Evolutionary conservation across 2,329 filamentous ascomycete genomes (phyloP), one percentile per base, ranked within the genome.

Genomic region (Aspergillus hortae): DNA sequence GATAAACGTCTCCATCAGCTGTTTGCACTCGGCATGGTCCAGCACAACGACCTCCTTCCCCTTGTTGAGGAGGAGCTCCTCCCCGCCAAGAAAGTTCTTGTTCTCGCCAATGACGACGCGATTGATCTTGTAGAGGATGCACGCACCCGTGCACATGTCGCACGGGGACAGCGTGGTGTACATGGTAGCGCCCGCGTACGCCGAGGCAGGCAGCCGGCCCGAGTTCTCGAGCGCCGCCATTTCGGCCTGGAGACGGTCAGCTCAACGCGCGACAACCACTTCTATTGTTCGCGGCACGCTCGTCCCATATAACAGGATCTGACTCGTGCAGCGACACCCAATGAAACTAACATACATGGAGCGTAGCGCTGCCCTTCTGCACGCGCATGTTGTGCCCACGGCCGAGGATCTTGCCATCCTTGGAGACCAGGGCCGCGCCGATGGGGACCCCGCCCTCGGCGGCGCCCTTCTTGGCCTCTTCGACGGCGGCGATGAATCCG

Each of bases 101-200:
- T 91, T 90, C 74, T 92, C 88, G 44, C 86, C 88, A 60, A 92
- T 82, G 27, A 92, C 87, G 3, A 91, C 87, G 19, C 88, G 80
- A 44, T 80, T 77, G 52, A 92, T 80, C 62, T 87, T 87, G 76
- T 90, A 92, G 54, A 91, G 77, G 54, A 92, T 74, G 63, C 87
- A 90, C 2, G 88, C 87, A 7, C 88, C 88, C 4, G 88, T 90
- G 70, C 86, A 92, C 88, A 91, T 91, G 65, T 89, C 86, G 68
- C 88, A 92, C 0, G 88, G 88, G 2, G 86, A 89, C 6, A 92
- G 75, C 0, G 88, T 90, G 2, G 88, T 92, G 72, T 89, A 92
- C 86, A 92, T 90, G n/a, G 87, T 91, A 33, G 85, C 81, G 27
- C 84, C 85, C 58, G 79, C 79, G 69, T 90, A 91, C 5, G 80